Evolutionary conservation across 2,329 filamentous ascomycete genomes (phyloP).

Genomic region (Aspergillus eucalypticola): DNA sequence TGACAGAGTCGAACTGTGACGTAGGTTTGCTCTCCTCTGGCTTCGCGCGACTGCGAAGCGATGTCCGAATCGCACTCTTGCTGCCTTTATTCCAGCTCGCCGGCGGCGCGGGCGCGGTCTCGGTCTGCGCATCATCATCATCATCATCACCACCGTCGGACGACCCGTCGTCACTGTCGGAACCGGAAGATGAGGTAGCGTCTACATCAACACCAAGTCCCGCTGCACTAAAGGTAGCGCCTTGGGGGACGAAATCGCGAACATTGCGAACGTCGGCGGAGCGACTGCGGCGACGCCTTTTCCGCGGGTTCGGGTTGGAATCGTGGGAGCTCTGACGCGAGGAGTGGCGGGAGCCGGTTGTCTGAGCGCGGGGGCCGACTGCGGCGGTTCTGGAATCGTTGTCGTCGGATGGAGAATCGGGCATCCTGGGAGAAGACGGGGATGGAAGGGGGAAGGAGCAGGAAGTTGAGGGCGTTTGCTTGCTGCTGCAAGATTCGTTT

Average conservation of each 20-base stretch:
- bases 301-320: slow-evolving; percentile 26
- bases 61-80: slow-evolving; percentile 45
- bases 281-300: slow-evolving; percentile 31
- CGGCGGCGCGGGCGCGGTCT: slow-evolving; percentile 22
- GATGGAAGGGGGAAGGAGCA: background rate
- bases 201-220: slow-evolving; percentile 36
- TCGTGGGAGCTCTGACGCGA: slow-evolving; percentile 23
- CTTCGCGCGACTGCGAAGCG: slow-evolving; percentile 35
- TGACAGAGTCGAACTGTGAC: slow-evolving; percentile 37
- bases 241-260: slow-evolving; percentile 41
- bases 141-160: slow-evolving; percentile 13
- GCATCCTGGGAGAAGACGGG: slow-evolving; percentile 20
- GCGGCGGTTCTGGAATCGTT: slow-evolving; percentile 50
- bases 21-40: slow-evolving; percentile 16
- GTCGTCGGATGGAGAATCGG: slow-evolving; percentile 34
- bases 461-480: background rate
- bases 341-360: slow-evolving; percentile 25
- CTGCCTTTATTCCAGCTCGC: slow-evolving; percentile 50
- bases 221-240: slow-evolving; percentile 36
- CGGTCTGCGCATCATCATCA: slow-evolving; percentile 13
- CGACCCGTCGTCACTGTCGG: slow-evolving; percentile 16
- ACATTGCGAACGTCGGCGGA: slow-evolving; percentile 26
- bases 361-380: slow-evolving; percentile 39
- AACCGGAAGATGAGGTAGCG: slow-evolving; percentile 33
- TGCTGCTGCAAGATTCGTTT: background rate